Evolutionary conservation across 2,329 filamentous ascomycete genomes (phyloP), one percentile per base, ranked within the genome.

Genomic region (Sarocladium brachiariae): DNA sequence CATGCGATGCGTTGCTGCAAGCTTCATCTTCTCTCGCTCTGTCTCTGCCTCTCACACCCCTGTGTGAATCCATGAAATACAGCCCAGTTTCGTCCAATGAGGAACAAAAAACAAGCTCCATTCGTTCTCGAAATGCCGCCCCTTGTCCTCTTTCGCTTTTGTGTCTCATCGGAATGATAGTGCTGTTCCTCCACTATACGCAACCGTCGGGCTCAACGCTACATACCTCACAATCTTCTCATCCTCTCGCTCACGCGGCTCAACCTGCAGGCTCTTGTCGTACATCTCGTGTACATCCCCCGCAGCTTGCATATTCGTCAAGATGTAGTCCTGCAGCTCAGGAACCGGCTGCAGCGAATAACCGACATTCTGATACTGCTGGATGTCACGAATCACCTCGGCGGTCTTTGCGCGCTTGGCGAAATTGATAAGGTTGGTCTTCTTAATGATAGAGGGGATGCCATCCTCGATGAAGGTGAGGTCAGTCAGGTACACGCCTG

Each of bases 211-310:
- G 21, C 33, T 49, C 46, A 61, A 57, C 57, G 60, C 49, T 56
- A 77, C 81, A 63, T 84, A 95, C 91, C 93, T 95, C 65, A 96
- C 92, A 76, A 99, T 97, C 78, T 97, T 97, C 73, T 99, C 93
- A 65, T 99, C 93, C 73, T 99, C 93, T 61, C 93, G 81, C 74
- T 99, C 93, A 62, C 93, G 81, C 55, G 93, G 93, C 68, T 99
- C 93, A 54, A 99, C 84, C 62, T 85, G 79, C 71, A 99, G 75
- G 71, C 90, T 96, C 77, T 91, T 91, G 69, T 97, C 91, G 74
- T 97, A 99, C 93, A 97, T 97, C 75, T 97, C 92, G 68, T 97
- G 91, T 56, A 99, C 93, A 66, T 97, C 92, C 49, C 90, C 88
- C 3, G 93, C 92, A 25, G 86, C 86, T 71, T 95, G 87, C 87